Evolutionary conservation across 1,284 basidiomycete species (phyloP), one percentile per base, ranked within the genome.

Genomic region (Mycocalia duriaeana): DNA sequence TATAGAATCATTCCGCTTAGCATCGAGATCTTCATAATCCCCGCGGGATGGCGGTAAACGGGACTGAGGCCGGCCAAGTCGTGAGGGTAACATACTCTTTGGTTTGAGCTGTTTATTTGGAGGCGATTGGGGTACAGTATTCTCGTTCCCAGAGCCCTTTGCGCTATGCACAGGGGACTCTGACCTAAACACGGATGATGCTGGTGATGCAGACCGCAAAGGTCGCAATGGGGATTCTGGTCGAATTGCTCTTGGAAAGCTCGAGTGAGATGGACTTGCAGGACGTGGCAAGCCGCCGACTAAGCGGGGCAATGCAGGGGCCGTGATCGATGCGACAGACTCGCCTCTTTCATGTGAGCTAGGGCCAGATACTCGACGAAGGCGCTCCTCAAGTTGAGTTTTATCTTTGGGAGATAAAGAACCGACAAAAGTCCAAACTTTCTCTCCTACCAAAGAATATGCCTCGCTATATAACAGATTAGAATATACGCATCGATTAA

Each of bases 381-480:
- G 68, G 14, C 92, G 80, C 62, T 95, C 94, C 63, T 95, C 92
- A 23, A 96, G 75, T 59, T 95, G 89, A 13, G 91, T 91, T 63
- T 89, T 91, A 58, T 95, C 93, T 63, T 94, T 95, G 1, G 86
- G 73, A 25, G 88, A 80, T 34, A 96, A 67, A 3, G 75, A 60
- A 2, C 91, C 91, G 28, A 94, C 87, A 9, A 86, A 67, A 14
- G 79, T 73, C 88, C 89, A 94, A 11, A 94, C 79, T 53, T 84
- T 88, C 55, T 96, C 92, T 19, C 94, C 93, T 16, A 89, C 78
- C 11, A 92, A 75, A 18, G 80, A 75, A 63, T 94, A 96, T 2
- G 78, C 88, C 63, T 94, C 90, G 51, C 89, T 91, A 55, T 22
- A 51, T 38, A 34, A 40, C 39, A 35, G 42, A 44, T 53, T 50